phyloP scores from a whole-genome alignment of 2,329 filamentous ascomycete genomes.

The Pyricularia grisea region DNA sequence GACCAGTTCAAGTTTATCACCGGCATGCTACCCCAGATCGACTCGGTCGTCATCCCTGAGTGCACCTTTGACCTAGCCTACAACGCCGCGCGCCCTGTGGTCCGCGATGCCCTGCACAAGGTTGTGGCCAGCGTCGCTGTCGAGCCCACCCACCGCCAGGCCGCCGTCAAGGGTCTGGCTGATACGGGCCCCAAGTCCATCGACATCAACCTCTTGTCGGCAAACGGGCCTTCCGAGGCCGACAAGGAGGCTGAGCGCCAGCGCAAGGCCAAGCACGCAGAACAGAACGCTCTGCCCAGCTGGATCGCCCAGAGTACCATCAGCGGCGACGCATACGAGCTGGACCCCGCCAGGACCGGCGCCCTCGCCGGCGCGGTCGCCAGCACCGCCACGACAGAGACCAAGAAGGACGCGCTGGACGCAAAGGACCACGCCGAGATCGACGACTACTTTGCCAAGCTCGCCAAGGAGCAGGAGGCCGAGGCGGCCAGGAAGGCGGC shows the following conservation, averaged over 20 bases:
- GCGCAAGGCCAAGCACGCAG: constrained; percentile 55
- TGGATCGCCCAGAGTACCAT: constrained; percentile 68
- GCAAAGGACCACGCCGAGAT: constrained; percentile 47
- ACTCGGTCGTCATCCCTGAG: constrained; percentile 63
- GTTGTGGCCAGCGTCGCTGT: constrained; percentile 50
- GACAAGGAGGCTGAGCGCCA: constrained; percentile 55
- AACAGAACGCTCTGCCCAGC: constrained; percentile 59
- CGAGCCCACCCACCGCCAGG: constrained; percentile 46
- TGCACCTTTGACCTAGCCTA: constrained; percentile 65
- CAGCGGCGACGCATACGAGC: constrained; percentile 49
- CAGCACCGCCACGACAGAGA: constrained; percentile 16
- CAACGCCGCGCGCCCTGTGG: constrained; percentile 51
- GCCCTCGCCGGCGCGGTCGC: constrained; percentile 24
- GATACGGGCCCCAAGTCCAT: constrained; percentile 61
- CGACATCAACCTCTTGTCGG: constrained; percentile 58
- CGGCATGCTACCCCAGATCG: constrained; percentile 66
- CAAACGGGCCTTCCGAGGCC: constrained; percentile 55
- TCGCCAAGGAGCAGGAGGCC: constrained; percentile 47
- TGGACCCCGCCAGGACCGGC: constrained; percentile 18
- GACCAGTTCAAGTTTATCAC: constrained; percentile 73
- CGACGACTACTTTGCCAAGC: constrained; percentile 57
- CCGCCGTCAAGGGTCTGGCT: constrained; percentile 59
- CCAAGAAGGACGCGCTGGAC: constrained; percentile 25
- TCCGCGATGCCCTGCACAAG: constrained; percentile 59
- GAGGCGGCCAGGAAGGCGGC: constrained; percentile 15